These are phyloP conservation scores for Coemansia sp. DNA, from an alignment of 192 early-diverging fungal species.

Conservation along the genomic window DNA sequence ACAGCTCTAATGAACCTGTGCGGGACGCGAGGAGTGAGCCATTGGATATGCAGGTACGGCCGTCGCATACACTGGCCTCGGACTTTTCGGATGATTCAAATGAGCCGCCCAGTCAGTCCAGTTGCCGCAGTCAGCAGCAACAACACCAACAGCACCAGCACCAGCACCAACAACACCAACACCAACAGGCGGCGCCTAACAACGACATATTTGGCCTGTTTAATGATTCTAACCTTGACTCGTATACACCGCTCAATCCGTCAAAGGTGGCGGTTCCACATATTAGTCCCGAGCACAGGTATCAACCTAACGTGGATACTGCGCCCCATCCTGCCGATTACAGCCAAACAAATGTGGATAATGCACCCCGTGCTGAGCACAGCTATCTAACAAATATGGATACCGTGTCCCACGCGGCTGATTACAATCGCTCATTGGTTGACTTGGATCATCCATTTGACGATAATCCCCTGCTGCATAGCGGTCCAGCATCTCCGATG, in stretches of 20 bases:
- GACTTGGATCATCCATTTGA: conserved; percentile 27
- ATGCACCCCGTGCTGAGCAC: neutral
- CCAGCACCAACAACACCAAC: neutral
- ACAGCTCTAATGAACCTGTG: neutral
- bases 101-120: neutral
- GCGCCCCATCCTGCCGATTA: neutral
- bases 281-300: no score
- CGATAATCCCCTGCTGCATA: conserved; percentile 22
- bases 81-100: conserved; percentile 32
- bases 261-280: conserved; percentile 8
- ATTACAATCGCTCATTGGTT: neutral
- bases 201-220: conserved; percentile 12
- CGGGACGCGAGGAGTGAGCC: neutral
- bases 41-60: neutral
- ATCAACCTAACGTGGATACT: no score
- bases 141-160: neutral
- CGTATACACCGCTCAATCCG: conserved; percentile 21
- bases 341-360: neutral
- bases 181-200: neutral
- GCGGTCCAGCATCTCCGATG: conserved; percentile 1
- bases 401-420: neutral
- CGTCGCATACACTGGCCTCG: conserved; percentile 26
- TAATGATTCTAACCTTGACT: conserved; percentile 7
- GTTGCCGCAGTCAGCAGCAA: neutral
- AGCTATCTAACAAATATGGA: neutral